Conservation (phyloP, 2,329 filamentous ascomycete genomes). For the Exophiala spinifera region DNA sequence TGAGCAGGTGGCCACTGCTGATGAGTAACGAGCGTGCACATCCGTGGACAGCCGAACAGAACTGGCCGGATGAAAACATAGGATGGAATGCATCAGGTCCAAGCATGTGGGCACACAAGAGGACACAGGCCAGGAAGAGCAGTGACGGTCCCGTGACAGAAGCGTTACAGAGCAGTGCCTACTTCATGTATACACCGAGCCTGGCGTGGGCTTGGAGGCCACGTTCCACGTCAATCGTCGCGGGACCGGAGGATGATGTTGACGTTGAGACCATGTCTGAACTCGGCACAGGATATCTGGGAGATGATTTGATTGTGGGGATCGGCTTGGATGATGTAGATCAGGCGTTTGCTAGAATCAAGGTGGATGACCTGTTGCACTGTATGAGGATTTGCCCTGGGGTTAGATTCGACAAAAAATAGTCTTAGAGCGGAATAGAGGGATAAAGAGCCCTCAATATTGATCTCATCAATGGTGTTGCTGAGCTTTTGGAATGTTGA, state of each 20-base stretch:
- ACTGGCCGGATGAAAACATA: slow-evolving; percentile 33
- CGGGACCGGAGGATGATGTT: slow-evolving; percentile 14
- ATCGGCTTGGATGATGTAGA: slow-evolving; percentile 39
- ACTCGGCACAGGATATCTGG: slow-evolving; percentile 37
- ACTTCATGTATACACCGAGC: slow-evolving; percentile 41
- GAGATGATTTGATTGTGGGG: slow-evolving; percentile 41
- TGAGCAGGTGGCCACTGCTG: slow-evolving; percentile 36
- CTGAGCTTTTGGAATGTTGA: not conserved
- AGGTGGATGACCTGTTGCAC: slow-evolving; percentile 34
- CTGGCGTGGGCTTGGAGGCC: slow-evolving; percentile 37
- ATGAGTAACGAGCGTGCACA: slow-evolving; percentile 38
- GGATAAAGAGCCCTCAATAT: not conserved
- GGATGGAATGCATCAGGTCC: not conserved
- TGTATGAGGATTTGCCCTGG: slow-evolving; percentile 37
- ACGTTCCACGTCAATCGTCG: slow-evolving; percentile 4
- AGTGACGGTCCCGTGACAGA: not conserved
- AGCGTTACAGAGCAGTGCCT: slow-evolving; percentile 30
- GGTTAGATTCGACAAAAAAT: not conserved
- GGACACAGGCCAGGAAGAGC: slow-evolving; percentile 6
- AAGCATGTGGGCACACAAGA: not conserved
- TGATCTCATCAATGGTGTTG: not conserved
- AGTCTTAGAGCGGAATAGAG: not conserved
- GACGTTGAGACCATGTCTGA: slow-evolving; percentile 33
- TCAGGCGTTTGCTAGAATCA: slow-evolving; percentile 36
- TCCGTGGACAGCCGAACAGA: slow-evolving; percentile 36